Evolutionary conservation across 306 rosid species (phyloP).

Genomic region (Vachellia pachyceras): DNA sequence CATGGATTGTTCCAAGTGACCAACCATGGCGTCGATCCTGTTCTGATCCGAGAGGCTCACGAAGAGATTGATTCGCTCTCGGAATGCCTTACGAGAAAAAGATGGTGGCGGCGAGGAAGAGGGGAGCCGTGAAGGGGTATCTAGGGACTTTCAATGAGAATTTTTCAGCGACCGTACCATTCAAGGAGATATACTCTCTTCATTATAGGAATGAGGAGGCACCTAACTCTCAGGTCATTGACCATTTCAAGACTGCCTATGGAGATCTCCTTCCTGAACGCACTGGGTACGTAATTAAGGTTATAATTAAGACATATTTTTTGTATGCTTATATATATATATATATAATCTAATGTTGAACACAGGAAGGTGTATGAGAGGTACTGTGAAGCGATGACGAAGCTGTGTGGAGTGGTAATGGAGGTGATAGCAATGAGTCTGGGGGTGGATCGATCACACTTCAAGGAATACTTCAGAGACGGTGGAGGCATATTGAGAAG

Average conservation of each 20-base stretch:
- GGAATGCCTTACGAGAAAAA: neutral
- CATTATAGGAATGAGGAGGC: neutral
- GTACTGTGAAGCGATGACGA: neutral
- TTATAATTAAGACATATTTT: no score
- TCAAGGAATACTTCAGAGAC: neutral
- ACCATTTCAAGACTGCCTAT: neutral
- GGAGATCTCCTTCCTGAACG: neutral
- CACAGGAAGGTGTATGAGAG: neutral
- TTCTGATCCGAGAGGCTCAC: neutral
- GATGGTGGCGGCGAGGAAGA: neutral
- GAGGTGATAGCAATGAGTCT: neutral
- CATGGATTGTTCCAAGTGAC: neutral
- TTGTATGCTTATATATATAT: no score
- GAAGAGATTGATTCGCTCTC: neutral
- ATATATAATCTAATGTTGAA: no score
- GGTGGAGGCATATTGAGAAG: neutral
- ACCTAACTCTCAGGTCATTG: neutral
- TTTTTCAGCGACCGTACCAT: neutral
- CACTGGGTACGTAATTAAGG: neutral
- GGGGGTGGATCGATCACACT: neutral
- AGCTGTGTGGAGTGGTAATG: neutral
- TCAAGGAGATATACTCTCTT: neutral
- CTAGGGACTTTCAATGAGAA: neutral
- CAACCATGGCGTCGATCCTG: neutral
- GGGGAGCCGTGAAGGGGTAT: neutral